Evolutionary conservation across 2,329 filamentous ascomycete genomes (phyloP), one percentile per base, ranked within the genome.

Genomic region (Scortechinia acanthostroma): DNA sequence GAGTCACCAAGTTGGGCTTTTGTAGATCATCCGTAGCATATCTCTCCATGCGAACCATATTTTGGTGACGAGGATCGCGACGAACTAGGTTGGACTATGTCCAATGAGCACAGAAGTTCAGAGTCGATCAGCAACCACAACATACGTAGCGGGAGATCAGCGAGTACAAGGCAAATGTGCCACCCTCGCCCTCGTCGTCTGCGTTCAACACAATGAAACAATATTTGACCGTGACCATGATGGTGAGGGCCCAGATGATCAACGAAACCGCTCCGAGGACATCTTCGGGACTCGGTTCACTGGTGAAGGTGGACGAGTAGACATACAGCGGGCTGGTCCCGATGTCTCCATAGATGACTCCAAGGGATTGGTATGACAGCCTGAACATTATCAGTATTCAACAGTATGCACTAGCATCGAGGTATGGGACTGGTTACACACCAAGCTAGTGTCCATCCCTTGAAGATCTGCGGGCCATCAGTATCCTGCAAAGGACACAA

Each of bases 191-290:
- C 55, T 86, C 81, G 49, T 87, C 80, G 57, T 86, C 82, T 44
- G 83, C 83, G 23, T 65, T 66, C 3, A 87, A 61, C 28, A 87
- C 74, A 54, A 87, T 76, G 49, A 83, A 66, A 30, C 81, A 69
- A 54, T 87, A 87, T 62, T 87, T 87, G 47, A 84, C 52, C 0
- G 80, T 84, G 25, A 87, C 81, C 62, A 87, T 83, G 48, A 86
- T 63, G 20, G 78, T 83, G 23, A 87, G 61, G 0, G 80, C 76
- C 83, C 82, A 87, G 42, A 87, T 74, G 49, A 87, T 77, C 37
- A 87, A 71, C 3, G 82, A 86, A 2, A 86, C 63, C 0, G 77
- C 80, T 42, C 82, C 78, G 42, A 85, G 65, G 2, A 87, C 65
- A 51, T 84, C 76, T 19, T 76, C 66, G 51, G 74, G 73, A 4